Evolutionary conservation across 164 flowering plant genomes (phyloP), one percentile per base, ranked within the genome.

Genomic region (Euptelea pleiosperma): DNA sequence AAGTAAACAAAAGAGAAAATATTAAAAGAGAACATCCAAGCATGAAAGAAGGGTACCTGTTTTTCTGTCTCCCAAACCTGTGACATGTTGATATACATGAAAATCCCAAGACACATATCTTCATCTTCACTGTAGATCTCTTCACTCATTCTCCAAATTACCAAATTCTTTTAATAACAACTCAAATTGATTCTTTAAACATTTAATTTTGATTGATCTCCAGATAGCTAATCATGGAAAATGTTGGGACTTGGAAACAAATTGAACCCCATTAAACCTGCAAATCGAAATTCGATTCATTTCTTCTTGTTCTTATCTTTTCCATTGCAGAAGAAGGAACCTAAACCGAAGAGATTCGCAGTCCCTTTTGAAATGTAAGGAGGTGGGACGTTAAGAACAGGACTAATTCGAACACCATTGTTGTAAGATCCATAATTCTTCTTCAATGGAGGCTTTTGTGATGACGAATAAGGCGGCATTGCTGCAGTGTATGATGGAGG

Each of bases 331-430:
- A 90, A 79, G 22, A 84, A 61, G 0, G 88, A 87, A 29, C 90
- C 81, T n/a, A 87, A 60, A 4, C 92, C 84, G 41, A 87, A 81
- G 0, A 91, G 70, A 49, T 62, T 72, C 0, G 61, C 77, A 57
- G 76, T 74, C 8, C 78, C 82, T 59, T 57, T 85, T 25, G 86
- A 63, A 58, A 87, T 76, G 58, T 73, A 82, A 35, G 82, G 75
- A 11, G 86, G 80, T 14, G 87, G 85, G 12, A 87, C 67, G 57
- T 86, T 84, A 70, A 87, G 63, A 47, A 81, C 83, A 26, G 94
- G 91, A 49, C 67, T 84, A 31, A 87, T 67, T 52, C 78, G 47
- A 42, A 78, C 72, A 2, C 81, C 80, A 60, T 73, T 68, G 28
- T 76, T 71, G 44, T 72, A 71, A 54, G 74, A 63, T 65, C 82